Evolutionary conservation across 768 basidiomycete species (phyloP).

Genomic region (Pleurotus platypus): DNA sequence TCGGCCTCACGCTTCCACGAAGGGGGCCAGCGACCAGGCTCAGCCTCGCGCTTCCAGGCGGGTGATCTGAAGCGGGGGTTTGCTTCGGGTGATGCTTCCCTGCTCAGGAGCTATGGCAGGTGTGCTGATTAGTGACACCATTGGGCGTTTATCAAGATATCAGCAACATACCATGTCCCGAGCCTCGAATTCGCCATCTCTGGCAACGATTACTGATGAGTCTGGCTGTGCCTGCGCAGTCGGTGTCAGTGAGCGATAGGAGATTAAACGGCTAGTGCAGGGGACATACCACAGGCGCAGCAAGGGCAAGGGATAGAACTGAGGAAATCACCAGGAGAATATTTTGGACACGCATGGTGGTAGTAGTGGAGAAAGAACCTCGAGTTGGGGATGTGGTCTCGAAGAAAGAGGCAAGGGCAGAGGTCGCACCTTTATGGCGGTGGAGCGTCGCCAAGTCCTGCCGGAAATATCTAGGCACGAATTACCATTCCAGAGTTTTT

Average conservation of each 20-base stretch:
- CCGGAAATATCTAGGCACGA: not conserved
- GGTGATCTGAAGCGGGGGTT: not conserved
- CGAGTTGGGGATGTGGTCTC: not conserved
- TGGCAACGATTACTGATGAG: conserved; percentile 2
- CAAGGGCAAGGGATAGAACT: not conserved
- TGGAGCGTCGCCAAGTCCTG: not conserved
- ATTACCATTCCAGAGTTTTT: not conserved
- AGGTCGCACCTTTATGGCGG: not conserved
- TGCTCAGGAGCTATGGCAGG: not conserved
- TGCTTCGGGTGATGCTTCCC: not conserved
- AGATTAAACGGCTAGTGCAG: not conserved
- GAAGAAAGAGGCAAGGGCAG: not conserved
- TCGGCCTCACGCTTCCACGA: conserved; percentile 2
- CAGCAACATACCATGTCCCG: not conserved
- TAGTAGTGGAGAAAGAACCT: not conserved
- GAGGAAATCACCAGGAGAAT: conserved; percentile 8
- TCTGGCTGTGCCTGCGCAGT: conserved; percentile 2
- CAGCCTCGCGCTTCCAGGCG: not conserved
- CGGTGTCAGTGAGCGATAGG: not conserved
- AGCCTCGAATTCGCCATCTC: conserved; percentile 2
- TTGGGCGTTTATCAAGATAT: not conserved
- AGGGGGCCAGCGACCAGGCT: not conserved
- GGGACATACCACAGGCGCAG: conserved; percentile 8
- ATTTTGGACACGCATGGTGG: conserved; percentile 4
- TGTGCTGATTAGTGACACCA: too few species aligned